Percentiles rank a stretch among this genome's conserved stretches.
These are phyloP conservation scores for Mortierella sp. DNA, from an alignment of 371 early-diverging fungal genomes.

Conservation along the genomic window DNA sequence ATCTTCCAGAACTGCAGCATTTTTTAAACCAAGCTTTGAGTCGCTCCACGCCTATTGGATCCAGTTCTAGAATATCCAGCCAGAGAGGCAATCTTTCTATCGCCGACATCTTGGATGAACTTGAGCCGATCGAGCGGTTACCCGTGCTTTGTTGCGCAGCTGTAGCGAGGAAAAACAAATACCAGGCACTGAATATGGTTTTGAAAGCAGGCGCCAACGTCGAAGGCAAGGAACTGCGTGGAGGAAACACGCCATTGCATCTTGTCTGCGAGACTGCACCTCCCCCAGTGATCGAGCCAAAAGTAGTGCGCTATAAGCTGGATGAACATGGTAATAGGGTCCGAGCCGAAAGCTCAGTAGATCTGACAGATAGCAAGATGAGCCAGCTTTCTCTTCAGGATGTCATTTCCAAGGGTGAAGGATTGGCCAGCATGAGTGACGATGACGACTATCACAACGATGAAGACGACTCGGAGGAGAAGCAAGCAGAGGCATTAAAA, in stretches of 20 bases:
- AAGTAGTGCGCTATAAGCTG: conserved; percentile 10
- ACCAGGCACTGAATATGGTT: conserved; percentile 48
- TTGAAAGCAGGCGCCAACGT: conserved; percentile 54
- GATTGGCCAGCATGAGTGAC: neutral
- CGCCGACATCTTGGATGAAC: conserved; percentile 34
- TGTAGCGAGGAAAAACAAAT: conserved; percentile 54
- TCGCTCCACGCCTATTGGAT: conserved; percentile 5
- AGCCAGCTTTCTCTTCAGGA: conserved; percentile 31
- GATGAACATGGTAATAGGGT: conserved; percentile 12
- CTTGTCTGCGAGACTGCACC: conserved; percentile 50
- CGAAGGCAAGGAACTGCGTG: conserved; percentile 40
- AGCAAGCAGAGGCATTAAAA: conserved; percentile 24
- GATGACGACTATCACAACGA: neutral
- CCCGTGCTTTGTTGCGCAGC: conserved; percentile 54
- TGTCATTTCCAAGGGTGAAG: neutral
- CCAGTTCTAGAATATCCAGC: neutral
- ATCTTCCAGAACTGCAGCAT: conserved; percentile 29
- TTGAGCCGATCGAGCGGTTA: conserved; percentile 39
- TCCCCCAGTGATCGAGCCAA: conserved; percentile 19
- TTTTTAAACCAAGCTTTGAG: conserved; percentile 27
- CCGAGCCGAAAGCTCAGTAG: conserved; percentile 7
- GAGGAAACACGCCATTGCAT: conserved; percentile 49
- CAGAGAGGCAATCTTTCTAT: neutral
- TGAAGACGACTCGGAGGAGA: conserved; percentile 23
- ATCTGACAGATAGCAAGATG: conserved; percentile 5